Percentiles rank a stretch among this genome's conserved stretches.
Conservation (phyloP, 805 yeast species). For the Candida krabiensis region DNA sequence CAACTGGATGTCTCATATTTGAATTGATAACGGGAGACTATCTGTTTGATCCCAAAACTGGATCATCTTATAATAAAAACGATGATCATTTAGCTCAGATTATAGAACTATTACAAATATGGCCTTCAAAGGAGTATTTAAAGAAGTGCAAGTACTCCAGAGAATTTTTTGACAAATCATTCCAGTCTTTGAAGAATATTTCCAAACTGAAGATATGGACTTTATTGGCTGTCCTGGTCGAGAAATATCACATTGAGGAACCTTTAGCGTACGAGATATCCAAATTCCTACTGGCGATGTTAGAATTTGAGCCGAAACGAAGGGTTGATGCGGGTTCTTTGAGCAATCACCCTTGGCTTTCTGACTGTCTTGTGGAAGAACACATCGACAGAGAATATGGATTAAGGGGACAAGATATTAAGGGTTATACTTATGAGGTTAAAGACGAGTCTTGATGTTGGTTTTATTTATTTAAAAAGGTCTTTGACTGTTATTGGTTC, state of each 20-base stretch:
- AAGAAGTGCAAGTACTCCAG: conserved; percentile 39
- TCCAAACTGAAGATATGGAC: conserved; percentile 52
- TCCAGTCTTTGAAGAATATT: conserved; percentile 40
- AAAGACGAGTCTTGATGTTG: conserved; percentile 10
- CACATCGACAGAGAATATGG: conserved; percentile 29
- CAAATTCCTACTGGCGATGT: conserved; percentile 51
- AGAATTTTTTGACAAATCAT: conserved; percentile 40
- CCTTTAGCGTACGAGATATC: conserved; percentile 39
- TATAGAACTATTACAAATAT: conserved; percentile 46
- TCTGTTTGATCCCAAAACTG: conserved; percentile 59
- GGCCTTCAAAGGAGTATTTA: conserved; percentile 41
- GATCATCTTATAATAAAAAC: conserved; percentile 47
- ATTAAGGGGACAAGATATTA: conserved; percentile 33
- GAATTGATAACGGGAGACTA: conserved; percentile 63
- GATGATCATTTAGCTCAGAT: conserved; percentile 67
- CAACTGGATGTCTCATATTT: conserved; percentile 56
- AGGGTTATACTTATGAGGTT: conserved; percentile 29
- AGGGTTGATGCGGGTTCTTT: conserved; percentile 57
- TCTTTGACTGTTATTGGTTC: neutral
- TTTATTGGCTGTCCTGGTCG: conserved; percentile 46
- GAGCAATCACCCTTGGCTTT: conserved; percentile 55
- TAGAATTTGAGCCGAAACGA: conserved; percentile 46
- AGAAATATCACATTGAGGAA: conserved; percentile 47
- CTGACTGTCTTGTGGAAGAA: conserved; percentile 25
- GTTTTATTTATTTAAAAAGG: too few species aligned